Evolutionary conservation across 2,329 filamentous ascomycete species (phyloP).

Genomic region (Microsporum canis): DNA sequence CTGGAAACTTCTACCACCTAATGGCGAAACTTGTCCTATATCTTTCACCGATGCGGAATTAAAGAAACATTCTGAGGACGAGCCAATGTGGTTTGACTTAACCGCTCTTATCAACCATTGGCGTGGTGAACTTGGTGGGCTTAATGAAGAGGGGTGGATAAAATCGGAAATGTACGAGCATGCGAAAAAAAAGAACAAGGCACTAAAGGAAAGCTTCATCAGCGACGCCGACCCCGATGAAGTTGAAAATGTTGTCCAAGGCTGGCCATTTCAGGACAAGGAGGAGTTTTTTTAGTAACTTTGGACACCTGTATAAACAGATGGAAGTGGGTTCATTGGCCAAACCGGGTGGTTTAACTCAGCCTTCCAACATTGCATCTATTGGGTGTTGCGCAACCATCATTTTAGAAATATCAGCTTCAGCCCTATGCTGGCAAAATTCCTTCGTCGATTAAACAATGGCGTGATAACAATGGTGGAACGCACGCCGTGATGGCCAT

Average conservation of each 20-base stretch:
- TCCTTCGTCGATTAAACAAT: constrained; percentile 18
- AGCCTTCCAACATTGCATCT: too few relatives aligned
- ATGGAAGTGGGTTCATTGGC: too few relatives aligned
- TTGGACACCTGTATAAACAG: too few relatives aligned
- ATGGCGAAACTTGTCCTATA: constrained; percentile 7
- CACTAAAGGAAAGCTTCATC: constrained; percentile 4
- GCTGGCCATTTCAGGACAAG: constrained; percentile 13
- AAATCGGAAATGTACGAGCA: constrained; percentile 8
- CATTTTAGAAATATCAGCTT: constrained; percentile 17
- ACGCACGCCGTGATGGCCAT: constrained; percentile 21
- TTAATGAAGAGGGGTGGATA: constrained; percentile 13
- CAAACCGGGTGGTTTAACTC: too few relatives aligned
- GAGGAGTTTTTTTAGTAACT: background rate
- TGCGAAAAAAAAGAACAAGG: constrained; percentile 6
- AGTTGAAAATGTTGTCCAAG: constrained; percentile 6
- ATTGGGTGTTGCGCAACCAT: too few relatives aligned
- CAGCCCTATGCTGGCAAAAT: constrained; percentile 24
- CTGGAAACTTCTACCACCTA: constrained; percentile 8
- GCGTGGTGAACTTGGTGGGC: constrained; percentile 8
- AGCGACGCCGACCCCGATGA: constrained; percentile 7
- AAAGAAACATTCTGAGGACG: constrained; percentile 8
- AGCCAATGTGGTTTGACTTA: constrained; percentile 9
- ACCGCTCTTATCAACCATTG: constrained; percentile 10
- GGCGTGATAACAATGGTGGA: constrained; percentile 20
- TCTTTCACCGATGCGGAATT: constrained; percentile 8